phyloP scores from a whole-genome alignment of 2,329 filamentous ascomycete species.

The Pseudogymnoascus sp. region DNA sequence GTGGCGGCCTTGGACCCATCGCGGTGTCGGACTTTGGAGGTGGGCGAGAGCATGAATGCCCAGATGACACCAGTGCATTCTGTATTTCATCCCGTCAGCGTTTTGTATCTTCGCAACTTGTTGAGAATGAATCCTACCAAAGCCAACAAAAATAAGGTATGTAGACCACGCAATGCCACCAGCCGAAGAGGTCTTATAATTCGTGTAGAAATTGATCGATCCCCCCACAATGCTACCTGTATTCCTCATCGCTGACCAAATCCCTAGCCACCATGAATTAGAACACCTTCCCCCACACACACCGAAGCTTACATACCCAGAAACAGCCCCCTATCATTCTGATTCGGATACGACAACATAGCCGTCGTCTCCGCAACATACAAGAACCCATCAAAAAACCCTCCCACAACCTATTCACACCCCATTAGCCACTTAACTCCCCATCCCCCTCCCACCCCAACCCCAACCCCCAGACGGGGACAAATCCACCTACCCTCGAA shows the following conservation, averaged over 20 bases:
- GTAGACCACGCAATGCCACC: constrained; percentile 27
- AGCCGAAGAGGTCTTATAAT: constrained; percentile 14
- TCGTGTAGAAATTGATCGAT: constrained; percentile 28
- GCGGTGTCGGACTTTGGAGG: constrained; percentile 20
- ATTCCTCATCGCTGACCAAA: constrained; percentile 29
- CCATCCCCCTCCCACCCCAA: not conserved
- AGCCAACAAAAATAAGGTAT: constrained; percentile 26
- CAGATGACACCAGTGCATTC: constrained; percentile 21
- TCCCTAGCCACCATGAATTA: constrained; percentile 7
- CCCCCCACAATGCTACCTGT: constrained; percentile 28
- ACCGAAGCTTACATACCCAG: constrained; percentile 13
- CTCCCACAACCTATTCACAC: constrained; percentile 16
- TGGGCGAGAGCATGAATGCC: constrained; percentile 23
- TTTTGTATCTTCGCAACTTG: not conserved
- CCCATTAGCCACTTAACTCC: not conserved
- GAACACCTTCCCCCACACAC: not conserved
- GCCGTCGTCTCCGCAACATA: constrained; percentile 30
- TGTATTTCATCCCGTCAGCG: not conserved
- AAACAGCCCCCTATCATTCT: constrained; percentile 28
- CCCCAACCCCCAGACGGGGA: too few relatives aligned
- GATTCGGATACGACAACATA: constrained; percentile 30
- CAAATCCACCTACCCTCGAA: constrained; percentile 14
- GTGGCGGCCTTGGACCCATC: constrained; percentile 22
- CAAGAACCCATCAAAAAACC: constrained; percentile 22
- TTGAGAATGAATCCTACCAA: constrained; percentile 15